phyloP scores from a whole-genome alignment of 1,284 basidiomycete genomes.

The Moesziomyces sp. region DNA sequence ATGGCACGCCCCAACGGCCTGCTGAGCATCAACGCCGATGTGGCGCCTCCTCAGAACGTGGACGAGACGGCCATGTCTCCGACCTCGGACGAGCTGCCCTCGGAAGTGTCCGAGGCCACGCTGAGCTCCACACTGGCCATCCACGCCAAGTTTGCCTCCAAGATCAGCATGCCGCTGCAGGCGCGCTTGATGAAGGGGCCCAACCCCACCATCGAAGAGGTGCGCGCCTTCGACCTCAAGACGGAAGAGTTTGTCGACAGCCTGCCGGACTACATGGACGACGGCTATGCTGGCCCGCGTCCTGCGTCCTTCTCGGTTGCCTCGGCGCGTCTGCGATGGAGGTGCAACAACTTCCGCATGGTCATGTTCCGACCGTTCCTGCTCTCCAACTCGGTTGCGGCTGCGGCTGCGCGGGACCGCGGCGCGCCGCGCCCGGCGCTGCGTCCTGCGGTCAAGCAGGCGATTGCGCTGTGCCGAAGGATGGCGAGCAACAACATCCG shows the following conservation, averaged over 20 bases:
- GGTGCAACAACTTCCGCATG: constrained; percentile 54
- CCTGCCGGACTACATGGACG: constrained; percentile 45
- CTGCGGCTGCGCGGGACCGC: constrained; percentile 35
- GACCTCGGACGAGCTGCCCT: constrained; percentile 31
- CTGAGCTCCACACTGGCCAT: constrained; percentile 42
- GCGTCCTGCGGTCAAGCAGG: constrained; percentile 48
- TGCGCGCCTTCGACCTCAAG: constrained; percentile 47
- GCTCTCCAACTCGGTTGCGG: constrained; percentile 44
- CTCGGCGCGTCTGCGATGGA: constrained; percentile 43
- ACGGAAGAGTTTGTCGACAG: constrained; percentile 46
- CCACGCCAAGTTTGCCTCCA: constrained; percentile 45
- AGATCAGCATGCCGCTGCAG: constrained; percentile 49
- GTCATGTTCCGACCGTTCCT: constrained; percentile 53
- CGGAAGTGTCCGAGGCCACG: constrained; percentile 34
- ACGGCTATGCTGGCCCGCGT: constrained; percentile 23
- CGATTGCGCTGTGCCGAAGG: constrained; percentile 43
- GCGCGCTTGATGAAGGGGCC: constrained; percentile 36
- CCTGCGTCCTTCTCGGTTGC: constrained; percentile 45
- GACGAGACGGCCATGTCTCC: constrained; percentile 47
- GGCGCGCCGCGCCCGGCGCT: constrained; percentile 32
- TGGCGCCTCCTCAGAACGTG: constrained; percentile 41
- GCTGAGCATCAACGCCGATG: constrained; percentile 42
- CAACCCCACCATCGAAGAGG: constrained; percentile 48
- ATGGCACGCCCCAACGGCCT: constrained; percentile 49
- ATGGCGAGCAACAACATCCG: constrained; percentile 47